Conservation (phyloP, 1,284 basidiomycete genomes). For the Pholiota adiposa region DNA sequence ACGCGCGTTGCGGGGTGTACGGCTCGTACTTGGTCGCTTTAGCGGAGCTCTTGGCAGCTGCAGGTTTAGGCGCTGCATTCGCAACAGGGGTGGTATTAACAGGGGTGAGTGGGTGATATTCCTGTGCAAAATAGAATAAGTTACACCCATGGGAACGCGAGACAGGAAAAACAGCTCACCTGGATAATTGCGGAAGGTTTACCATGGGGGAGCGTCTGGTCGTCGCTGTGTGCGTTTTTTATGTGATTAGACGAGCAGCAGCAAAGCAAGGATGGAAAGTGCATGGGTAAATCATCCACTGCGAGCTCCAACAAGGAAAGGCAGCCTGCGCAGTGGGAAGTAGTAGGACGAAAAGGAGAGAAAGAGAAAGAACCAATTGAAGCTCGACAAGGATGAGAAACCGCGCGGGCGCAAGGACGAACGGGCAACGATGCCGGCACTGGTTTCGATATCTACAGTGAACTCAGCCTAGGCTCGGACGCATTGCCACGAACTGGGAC, state of each 20-base stretch:
- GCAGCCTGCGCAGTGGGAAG: slow-evolving; percentile 5
- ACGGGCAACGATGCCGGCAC: slow-evolving; percentile 13
- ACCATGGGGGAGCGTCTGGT: slow-evolving; percentile 31
- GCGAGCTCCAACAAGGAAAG: slow-evolving; percentile 17
- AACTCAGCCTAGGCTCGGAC: neutral
- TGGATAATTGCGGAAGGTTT: slow-evolving; percentile 20
- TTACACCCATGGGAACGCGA: neutral
- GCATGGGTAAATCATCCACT: slow-evolving; percentile 46
- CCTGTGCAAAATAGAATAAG: slow-evolving; percentile 10
- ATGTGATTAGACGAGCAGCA: slow-evolving; percentile 56
- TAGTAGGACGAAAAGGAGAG: slow-evolving; percentile 6
- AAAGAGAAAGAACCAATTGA: slow-evolving; percentile 5
- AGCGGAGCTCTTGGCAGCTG: slow-evolving; percentile 12
- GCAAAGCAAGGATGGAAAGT: slow-evolving; percentile 52
- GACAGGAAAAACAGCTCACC: slow-evolving; percentile 7
- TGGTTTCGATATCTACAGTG: slow-evolving; percentile 12
- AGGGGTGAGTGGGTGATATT: slow-evolving; percentile 6
- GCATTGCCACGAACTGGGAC: slow-evolving; percentile 17
- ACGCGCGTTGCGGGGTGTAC: slow-evolving; percentile 54
- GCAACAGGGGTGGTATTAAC: slow-evolving; percentile 12
- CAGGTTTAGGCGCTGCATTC: slow-evolving; percentile 10
- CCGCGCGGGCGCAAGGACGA: neutral
- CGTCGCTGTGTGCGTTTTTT: slow-evolving; percentile 49
- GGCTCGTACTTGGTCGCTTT: slow-evolving; percentile 39
- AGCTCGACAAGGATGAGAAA: neutral